Conservation (phyloP, 202 grass and related monocot genomes). For the Musa balbisiana region DNA sequence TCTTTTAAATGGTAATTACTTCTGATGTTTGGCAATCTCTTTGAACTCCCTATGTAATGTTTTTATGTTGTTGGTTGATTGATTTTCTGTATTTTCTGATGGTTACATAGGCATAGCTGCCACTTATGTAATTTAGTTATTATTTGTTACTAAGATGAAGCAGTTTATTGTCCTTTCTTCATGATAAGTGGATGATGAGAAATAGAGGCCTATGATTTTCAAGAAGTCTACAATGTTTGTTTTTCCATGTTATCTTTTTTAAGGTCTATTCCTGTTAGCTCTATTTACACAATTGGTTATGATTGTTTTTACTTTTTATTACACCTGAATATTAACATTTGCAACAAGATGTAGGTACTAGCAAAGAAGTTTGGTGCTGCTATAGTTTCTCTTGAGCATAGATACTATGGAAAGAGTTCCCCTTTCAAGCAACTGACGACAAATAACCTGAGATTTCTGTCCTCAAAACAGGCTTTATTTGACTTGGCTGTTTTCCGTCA, state of each 20-base stretch:
- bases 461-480: slow-evolving; percentile 95
- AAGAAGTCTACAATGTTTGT: no score
- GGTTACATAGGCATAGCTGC: not conserved
- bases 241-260: not conserved
- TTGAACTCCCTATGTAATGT: not conserved
- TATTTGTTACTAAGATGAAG: not conserved
- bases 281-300: not conserved
- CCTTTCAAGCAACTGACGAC: slow-evolving; percentile 75
- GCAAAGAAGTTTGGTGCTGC: slow-evolving; percentile 95
- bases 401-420: slow-evolving; percentile 97
- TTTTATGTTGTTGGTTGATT: not conserved
- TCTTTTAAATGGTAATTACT: not conserved
- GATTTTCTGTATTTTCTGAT: not conserved
- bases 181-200: not conserved
- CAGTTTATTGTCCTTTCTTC: not conserved
- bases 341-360: slow-evolving; percentile 46
- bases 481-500: slow-evolving; percentile 92
- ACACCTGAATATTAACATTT: not conserved
- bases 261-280: not conserved
- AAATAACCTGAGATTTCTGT: slow-evolving; percentile 74
- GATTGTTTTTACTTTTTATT: not conserved
- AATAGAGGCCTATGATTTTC: not conserved
- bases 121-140: not conserved
- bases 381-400: slow-evolving; percentile 87
- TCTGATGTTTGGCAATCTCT: not conserved